These are phyloP conservation scores for Talaromyces sp. DNA, from an alignment of 2,329 filamentous ascomycete species.

Conservation along the genomic window DNA sequence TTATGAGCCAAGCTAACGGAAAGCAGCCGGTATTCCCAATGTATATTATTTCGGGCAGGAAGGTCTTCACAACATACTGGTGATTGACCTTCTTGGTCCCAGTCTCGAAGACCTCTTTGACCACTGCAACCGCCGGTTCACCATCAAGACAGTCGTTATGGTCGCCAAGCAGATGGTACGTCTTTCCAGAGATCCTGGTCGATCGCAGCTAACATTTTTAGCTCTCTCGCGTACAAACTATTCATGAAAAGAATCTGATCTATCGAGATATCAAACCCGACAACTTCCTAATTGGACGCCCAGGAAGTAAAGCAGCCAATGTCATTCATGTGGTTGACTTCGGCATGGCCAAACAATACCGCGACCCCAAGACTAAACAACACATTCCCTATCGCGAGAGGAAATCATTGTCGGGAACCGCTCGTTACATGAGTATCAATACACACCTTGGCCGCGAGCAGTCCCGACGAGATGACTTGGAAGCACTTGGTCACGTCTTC, in stretches of 20 bases:
- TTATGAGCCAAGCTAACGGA: conserved; percentile 33
- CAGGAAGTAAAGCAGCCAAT: conserved; percentile 88
- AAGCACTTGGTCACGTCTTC: conserved; percentile 71
- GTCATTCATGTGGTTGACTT: conserved; percentile 99
- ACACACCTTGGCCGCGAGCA: conserved; percentile 96
- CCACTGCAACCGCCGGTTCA: conserved; percentile 91
- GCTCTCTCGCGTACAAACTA: conserved; percentile 86
- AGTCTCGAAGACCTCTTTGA: conserved; percentile 97
- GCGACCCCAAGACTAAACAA: conserved; percentile 97
- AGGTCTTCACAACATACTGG: conserved; percentile 96
- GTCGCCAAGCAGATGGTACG: conserved; percentile 95
- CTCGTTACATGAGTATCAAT: conserved; percentile 99
- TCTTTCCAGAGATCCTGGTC: conserved; percentile 18
- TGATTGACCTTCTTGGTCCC: conserved; percentile 92
- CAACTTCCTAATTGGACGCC: conserved; percentile 95
- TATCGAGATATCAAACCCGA: conserved; percentile 99
- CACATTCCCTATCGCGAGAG: conserved; percentile 97
- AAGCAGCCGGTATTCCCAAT: conserved; percentile 89
- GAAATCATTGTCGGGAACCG: conserved; percentile 93
- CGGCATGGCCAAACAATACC: conserved; percentile 99
- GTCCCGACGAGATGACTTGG: conserved; percentile 90
- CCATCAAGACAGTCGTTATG: conserved; percentile 98
- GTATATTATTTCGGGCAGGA: conserved; percentile 99
- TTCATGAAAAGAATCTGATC: conserved; percentile 98
- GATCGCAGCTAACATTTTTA: conserved; percentile 36